phyloP scores from a whole-genome alignment of 495 filamentous ascomycete species.

The Penicillium soppii region DNA sequence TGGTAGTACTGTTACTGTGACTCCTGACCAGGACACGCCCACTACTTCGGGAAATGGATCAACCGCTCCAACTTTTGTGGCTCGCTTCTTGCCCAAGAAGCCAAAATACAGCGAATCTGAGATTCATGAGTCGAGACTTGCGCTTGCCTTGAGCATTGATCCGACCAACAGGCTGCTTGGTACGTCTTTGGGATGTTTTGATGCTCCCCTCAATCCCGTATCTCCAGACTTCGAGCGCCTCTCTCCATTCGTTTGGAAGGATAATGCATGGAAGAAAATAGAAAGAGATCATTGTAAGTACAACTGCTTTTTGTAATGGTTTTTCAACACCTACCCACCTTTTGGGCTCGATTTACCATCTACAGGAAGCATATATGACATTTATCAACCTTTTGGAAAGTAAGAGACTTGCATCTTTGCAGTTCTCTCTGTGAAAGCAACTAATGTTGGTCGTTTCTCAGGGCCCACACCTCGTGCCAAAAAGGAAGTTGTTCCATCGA shows the following conservation, averaged over 20 bases:
- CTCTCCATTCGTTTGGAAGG: slow-evolving; percentile 53
- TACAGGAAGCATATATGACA: slow-evolving; percentile 9
- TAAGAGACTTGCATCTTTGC: background rate
- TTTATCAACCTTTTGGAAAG: background rate
- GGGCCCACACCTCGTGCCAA: slow-evolving; percentile 20
- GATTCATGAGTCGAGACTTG: slow-evolving; percentile 73
- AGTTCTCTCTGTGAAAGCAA: background rate
- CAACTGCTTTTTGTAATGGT: background rate
- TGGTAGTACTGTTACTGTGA: slow-evolving; percentile 39
- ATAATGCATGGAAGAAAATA: slow-evolving; percentile 57
- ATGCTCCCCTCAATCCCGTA: slow-evolving; percentile 23
- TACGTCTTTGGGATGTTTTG: slow-evolving; percentile 24
- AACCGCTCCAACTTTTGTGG: slow-evolving; percentile 71
- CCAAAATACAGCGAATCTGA: slow-evolving; percentile 59
- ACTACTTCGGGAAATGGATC: slow-evolving; percentile 65
- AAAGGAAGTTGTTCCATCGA: slow-evolving; percentile 53
- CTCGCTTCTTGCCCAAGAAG: slow-evolving; percentile 60
- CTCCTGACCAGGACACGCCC: slow-evolving; percentile 58
- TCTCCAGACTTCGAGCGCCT: slow-evolving; percentile 34
- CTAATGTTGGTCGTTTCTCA: slow-evolving; percentile 16
- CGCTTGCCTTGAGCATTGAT: slow-evolving; percentile 82
- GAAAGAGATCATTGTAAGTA: slow-evolving; percentile 50
- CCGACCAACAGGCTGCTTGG: slow-evolving; percentile 58
- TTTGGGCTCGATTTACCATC: slow-evolving; percentile 3
- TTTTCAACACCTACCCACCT: background rate